Conservation (phyloP, 495 filamentous ascomycete species). For the Talaromyces adpressus region DNA sequence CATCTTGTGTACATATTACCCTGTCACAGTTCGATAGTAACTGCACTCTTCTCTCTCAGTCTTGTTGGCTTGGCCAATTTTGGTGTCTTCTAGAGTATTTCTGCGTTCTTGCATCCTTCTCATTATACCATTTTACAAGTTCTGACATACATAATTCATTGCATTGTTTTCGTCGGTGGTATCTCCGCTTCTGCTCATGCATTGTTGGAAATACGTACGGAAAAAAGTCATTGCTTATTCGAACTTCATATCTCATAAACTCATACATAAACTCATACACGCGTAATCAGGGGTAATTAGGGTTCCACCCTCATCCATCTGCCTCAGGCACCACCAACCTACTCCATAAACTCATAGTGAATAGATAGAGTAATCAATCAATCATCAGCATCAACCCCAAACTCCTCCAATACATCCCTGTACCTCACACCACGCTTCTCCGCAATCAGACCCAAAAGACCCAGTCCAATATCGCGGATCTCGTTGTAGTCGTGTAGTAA, state of each 20-base stretch:
- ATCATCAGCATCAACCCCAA: constrained; percentile 32
- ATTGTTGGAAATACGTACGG: background rate
- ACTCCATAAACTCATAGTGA: too few relatives aligned
- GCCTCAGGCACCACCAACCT: too few relatives aligned
- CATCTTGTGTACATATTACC: background rate
- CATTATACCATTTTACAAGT: background rate
- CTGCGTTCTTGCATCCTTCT: background rate
- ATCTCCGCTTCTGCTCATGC: background rate
- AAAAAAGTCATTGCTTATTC: background rate
- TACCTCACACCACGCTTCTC: constrained; percentile 59
- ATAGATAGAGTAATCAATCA: constrained; percentile 11
- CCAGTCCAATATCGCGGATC: constrained; percentile 65
- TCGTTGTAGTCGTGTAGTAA: constrained; percentile 74
- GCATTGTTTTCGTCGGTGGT: background rate
- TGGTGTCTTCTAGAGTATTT: background rate
- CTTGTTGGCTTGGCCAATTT: background rate
- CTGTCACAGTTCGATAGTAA: background rate
- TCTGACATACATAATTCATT: background rate
- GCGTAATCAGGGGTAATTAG: background rate
- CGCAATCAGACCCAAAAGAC: constrained; percentile 66
- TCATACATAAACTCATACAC: background rate
- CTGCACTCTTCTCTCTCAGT: background rate
- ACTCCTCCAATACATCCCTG: constrained; percentile 57
- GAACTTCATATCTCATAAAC: background rate
- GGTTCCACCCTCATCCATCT: too few relatives aligned